Evolutionary conservation across 768 basidiomycete genomes (phyloP).

Genomic region (Paxillus rubicundulus): DNA sequence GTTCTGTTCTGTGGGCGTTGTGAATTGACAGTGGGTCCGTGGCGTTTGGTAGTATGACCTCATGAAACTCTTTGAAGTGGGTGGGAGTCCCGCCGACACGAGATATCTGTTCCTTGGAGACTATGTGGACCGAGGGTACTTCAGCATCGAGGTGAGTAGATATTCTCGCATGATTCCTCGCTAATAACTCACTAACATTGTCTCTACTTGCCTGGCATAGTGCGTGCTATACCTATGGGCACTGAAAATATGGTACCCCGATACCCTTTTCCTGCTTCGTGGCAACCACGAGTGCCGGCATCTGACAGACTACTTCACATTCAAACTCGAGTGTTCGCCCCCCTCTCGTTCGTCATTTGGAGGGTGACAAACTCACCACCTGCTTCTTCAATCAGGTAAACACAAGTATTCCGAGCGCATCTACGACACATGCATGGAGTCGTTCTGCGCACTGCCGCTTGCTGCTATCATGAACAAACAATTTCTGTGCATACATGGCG

Average conservation of each 20-base stretch:
- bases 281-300: slow-evolving; percentile 99
- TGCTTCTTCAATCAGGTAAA: slow-evolving; percentile 59
- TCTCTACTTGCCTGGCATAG: slow-evolving; percentile 37
- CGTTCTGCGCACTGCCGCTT: slow-evolving; percentile 91
- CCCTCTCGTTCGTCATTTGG: not conserved
- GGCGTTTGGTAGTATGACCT: slow-evolving; percentile 66
- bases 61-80: slow-evolving; percentile 95
- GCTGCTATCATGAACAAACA: slow-evolving; percentile 99
- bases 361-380: slow-evolving; percentile 5
- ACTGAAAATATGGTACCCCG: slow-evolving; percentile 99
- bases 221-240: slow-evolving; percentile 98
- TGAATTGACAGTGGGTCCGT: slow-evolving; percentile 15
- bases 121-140: slow-evolving; percentile 92
- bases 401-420: slow-evolving; percentile 98
- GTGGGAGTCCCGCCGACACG: slow-evolving; percentile 91
- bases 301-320: slow-evolving; percentile 97
- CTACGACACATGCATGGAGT: slow-evolving; percentile 98
- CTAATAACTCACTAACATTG: slow-evolving; percentile 1
- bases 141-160: slow-evolving; percentile 77
- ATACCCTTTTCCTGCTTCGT: slow-evolving; percentile 92
- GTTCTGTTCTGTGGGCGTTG: slow-evolving; percentile 5
- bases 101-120: slow-evolving; percentile 91
- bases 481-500: slow-evolving; percentile 97
- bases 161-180: not conserved
- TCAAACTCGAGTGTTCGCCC: slow-evolving; percentile 92